phyloP scores from a whole-genome alignment of 768 basidiomycete species.

The Termitomyces sp. region DNA sequence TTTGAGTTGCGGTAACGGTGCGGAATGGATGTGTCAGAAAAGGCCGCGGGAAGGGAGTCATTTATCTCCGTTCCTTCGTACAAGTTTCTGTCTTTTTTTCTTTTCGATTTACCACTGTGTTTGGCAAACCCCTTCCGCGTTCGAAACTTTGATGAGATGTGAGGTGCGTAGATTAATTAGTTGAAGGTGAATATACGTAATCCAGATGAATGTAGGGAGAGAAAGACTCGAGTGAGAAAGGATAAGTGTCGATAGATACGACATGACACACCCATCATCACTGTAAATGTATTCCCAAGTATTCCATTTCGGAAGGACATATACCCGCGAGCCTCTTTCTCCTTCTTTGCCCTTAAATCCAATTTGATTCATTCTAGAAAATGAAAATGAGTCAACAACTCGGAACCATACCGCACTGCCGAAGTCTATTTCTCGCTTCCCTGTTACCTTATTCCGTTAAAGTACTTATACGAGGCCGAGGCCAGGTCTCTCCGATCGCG shows the following conservation, averaged over 20 bases:
- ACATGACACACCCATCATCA: background rate
- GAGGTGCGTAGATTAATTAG: too few relatives aligned
- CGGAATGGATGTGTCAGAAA: background rate
- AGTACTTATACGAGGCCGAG: background rate
- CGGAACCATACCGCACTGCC: background rate
- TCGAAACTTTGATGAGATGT: background rate
- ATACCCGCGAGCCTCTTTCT: background rate
- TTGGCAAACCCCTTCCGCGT: background rate
- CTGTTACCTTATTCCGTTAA: background rate
- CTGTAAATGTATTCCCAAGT: background rate
- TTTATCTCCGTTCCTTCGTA: background rate
- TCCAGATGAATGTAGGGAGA: too few relatives aligned
- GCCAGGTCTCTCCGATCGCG: background rate
- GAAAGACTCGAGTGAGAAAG: background rate
- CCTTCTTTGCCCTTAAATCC: background rate
- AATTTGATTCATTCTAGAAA: background rate
- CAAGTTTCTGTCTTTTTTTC: background rate
- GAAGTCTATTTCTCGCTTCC: background rate
- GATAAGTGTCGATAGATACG: background rate
- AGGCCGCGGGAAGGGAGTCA: background rate
- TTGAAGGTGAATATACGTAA: too few relatives aligned
- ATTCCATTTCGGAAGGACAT: slow-evolving; percentile 4
- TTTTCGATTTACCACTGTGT: background rate
- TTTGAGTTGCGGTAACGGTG: background rate
- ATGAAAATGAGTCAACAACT: background rate